Percentiles rank a stretch among this genome's conserved stretches.
phyloP scores from a whole-genome alignment of 2,329 filamentous ascomycete species.

The Epichloe coenophiala region DNA sequence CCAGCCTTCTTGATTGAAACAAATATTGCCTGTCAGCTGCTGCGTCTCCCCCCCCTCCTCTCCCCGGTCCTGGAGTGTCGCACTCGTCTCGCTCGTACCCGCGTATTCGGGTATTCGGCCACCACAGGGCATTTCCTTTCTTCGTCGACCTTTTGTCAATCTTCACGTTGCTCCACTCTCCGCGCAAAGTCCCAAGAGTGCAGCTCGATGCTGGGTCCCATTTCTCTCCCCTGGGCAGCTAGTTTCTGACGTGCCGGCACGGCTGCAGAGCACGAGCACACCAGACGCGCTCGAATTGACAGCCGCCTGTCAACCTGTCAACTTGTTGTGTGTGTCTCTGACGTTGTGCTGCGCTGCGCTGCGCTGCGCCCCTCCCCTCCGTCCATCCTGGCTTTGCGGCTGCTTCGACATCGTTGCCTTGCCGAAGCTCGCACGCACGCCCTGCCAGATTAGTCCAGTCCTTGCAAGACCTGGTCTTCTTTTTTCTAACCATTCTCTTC shows the following conservation, averaged over 20 bases:
- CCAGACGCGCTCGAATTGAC: not conserved
- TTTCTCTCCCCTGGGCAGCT: conserved; percentile 1
- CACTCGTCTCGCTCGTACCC: not conserved
- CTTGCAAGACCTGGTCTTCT: conserved; percentile 1
- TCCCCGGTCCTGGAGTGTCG: not conserved
- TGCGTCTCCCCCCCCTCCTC: not conserved
- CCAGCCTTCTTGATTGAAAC: too few species aligned
- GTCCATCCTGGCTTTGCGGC: conserved; percentile 4
- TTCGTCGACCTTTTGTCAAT: too few species aligned
- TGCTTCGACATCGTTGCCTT: not conserved
- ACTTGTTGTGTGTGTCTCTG: not conserved
- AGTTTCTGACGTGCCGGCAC: not conserved
- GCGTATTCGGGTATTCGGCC: not conserved
- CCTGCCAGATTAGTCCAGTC: not conserved
- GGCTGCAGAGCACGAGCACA: too few species aligned
- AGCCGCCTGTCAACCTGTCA: not conserved
- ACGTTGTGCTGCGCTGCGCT: too few species aligned
- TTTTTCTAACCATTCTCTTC: conserved; percentile 7
- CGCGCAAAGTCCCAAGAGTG: not conserved
- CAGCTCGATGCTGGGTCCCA: conserved; percentile 2
- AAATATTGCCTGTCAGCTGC: not conserved
- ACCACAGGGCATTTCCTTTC: not conserved
- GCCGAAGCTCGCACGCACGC: not conserved
- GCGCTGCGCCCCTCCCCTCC: not conserved
- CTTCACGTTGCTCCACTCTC: too few species aligned